phyloP scores from a whole-genome alignment of 495 filamentous ascomycete species.

The Chaetomium fimeti region DNA sequence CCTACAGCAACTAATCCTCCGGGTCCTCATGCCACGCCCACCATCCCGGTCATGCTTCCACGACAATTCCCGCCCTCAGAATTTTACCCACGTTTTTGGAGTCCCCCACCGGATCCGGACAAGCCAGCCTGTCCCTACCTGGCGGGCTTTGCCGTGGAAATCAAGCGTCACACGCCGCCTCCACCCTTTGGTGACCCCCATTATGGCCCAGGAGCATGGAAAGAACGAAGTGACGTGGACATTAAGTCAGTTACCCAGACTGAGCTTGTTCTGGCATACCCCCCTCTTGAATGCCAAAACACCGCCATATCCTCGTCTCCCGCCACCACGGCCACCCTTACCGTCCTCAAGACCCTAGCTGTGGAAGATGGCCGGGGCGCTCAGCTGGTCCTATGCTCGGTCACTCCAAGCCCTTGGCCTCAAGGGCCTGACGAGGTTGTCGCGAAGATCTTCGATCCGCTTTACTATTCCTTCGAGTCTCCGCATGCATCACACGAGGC shows the following conservation, averaged over 20 bases:
- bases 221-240: background rate
- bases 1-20: too few relatives aligned
- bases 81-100: background rate
- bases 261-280: conserved; percentile 10
- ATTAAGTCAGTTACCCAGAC: conserved; percentile 11
- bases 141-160: conserved; percentile 12
- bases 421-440: background rate
- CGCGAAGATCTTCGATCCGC: conserved; percentile 27
- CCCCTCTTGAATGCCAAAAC: conserved; percentile 3
- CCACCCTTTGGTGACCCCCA: conserved; percentile 13
- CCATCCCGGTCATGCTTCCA: too few relatives aligned
- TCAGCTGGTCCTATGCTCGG: conserved; percentile 8
- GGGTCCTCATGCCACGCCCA: too few relatives aligned
- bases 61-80: too few relatives aligned
- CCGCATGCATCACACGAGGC: background rate
- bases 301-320: background rate
- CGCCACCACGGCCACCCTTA: background rate
- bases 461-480: conserved; percentile 21
- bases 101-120: conserved; percentile 12
- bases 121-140: conserved; percentile 18
- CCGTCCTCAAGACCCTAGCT: conserved; percentile 1
- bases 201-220: conserved; percentile 11
- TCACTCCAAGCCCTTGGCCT: background rate
- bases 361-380: background rate
- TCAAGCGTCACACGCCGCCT: conserved; percentile 14